A percentile compares a stretch with the other conserved stretches of the same genome.
phyloP scores from a whole-genome alignment of 768 basidiomycete species.

The Coprinopsis sp. region DNA sequence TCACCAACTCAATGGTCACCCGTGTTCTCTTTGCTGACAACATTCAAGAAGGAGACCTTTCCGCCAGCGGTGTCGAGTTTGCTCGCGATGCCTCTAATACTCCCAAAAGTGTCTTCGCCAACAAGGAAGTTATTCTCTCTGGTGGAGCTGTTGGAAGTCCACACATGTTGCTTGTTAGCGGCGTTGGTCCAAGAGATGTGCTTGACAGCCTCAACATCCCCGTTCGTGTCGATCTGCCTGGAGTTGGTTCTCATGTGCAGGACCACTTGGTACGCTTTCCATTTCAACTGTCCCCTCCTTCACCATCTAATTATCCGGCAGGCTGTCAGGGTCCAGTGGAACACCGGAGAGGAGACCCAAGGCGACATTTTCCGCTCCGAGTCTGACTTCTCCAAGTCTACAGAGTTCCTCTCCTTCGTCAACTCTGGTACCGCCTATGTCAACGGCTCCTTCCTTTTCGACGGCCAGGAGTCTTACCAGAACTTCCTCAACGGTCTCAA shows the following conservation, averaged over 20 bases:
- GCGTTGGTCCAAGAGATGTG: conserved; percentile 53
- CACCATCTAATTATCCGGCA: conserved; percentile 3
- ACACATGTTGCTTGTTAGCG: conserved; percentile 51
- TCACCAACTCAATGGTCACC: conserved; percentile 58
- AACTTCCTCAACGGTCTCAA: conserved; percentile 16
- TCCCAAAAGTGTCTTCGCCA: conserved; percentile 44
- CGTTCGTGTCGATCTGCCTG: conserved; percentile 45
- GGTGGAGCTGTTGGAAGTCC: conserved; percentile 52
- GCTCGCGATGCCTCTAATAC: conserved; percentile 23
- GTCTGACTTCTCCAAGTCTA: conserved; percentile 26
- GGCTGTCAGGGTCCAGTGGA: conserved; percentile 21
- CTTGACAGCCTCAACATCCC: conserved; percentile 41
- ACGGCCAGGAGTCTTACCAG: conserved; percentile 19
- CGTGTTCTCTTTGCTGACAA: conserved; percentile 45
- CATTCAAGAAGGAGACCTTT: conserved; percentile 37
- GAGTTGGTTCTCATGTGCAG: conserved; percentile 57
- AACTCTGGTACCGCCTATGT: conserved; percentile 64
- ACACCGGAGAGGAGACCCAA: conserved; percentile 23
- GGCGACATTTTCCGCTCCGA: conserved; percentile 22
- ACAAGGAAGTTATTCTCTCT: conserved; percentile 55
- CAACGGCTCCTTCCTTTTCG: conserved; percentile 48
- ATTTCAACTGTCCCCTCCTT: neutral
- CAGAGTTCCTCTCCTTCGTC: conserved; percentile 50
- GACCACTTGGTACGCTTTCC: conserved; percentile 37
- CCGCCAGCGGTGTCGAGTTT: conserved; percentile 37